Conservation (phyloP, 2,329 filamentous ascomycete genomes). For the Colletotrichum australisinense region DNA sequence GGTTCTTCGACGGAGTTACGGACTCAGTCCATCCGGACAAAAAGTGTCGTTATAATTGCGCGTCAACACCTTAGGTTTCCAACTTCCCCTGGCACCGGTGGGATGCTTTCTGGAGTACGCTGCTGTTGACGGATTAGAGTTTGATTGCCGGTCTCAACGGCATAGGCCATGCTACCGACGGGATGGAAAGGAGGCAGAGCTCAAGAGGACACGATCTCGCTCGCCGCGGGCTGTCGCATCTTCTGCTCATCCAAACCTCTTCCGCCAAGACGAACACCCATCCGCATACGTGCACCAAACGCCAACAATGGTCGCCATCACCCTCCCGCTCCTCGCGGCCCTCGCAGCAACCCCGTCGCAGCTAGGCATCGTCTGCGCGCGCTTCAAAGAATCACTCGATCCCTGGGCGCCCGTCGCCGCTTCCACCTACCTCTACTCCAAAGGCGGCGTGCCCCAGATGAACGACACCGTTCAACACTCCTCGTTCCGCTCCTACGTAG, state of each 20-base stretch:
- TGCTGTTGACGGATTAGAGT: neutral
- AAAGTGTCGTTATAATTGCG: neutral
- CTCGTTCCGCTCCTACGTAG: constrained; percentile 32
- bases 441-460: constrained; percentile 25
- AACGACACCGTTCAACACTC: constrained; percentile 31
- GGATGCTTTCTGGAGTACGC: neutral
- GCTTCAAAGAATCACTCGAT: constrained; percentile 33
- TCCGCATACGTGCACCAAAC: no score
- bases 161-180: neutral
- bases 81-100: neutral
- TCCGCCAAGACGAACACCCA: no score
- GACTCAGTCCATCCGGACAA: neutral
- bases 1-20: neutral
- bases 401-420: constrained; percentile 23
- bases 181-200: neutral
- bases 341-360: neutral
- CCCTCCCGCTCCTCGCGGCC: neutral
- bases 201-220: neutral
- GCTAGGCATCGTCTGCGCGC: constrained; percentile 31
- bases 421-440: constrained; percentile 34
- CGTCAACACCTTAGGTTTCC: neutral
- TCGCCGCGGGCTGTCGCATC: no score
- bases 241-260: no score
- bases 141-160: neutral
- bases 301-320: neutral